These are phyloP conservation scores for Durusdinium trenchii DNA, from an alignment of 73 alveolate genomes.

Conservation along the genomic window DNA sequence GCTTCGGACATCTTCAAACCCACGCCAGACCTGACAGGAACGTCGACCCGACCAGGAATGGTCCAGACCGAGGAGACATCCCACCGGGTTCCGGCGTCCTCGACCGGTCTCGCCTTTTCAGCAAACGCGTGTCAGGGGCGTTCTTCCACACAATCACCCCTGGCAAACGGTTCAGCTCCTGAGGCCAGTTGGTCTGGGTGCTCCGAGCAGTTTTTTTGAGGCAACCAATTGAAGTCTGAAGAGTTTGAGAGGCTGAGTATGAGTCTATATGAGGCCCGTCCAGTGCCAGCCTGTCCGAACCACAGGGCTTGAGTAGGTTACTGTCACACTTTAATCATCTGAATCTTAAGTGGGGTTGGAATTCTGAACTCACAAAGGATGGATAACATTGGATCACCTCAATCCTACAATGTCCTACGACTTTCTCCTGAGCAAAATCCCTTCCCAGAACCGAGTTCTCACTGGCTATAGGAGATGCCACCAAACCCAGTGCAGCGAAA, in stretches of 20 bases:
- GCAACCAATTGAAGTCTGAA: not conserved
- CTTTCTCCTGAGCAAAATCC: not conserved
- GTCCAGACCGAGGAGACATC: not conserved
- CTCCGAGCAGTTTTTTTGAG: not conserved
- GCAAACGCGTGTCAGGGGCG: not conserved
- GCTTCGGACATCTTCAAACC: constrained; percentile 33
- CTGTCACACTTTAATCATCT: not conserved
- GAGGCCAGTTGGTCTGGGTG: not conserved
- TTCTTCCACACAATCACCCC: not conserved
- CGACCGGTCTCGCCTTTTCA: not conserved
- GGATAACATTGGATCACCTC: not conserved
- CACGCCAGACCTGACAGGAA: constrained; percentile 22
- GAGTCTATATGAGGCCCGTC: not conserved
- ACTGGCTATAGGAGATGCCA: too few species aligned
- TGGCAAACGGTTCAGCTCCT: constrained; percentile 24
- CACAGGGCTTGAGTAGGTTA: not conserved
- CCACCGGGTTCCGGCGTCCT: not conserved
- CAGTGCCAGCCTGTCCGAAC: not conserved
- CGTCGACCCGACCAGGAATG: not conserved
- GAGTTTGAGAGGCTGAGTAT: not conserved
- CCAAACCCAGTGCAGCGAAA: too few species aligned
- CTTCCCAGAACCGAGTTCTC: not conserved
- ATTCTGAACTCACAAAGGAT: not conserved
- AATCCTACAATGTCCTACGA: not conserved
- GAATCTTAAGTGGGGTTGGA: too few species aligned